Conservation (phyloP, 306 rosid species). For the Ammopiptanthus mongolicus region DNA sequence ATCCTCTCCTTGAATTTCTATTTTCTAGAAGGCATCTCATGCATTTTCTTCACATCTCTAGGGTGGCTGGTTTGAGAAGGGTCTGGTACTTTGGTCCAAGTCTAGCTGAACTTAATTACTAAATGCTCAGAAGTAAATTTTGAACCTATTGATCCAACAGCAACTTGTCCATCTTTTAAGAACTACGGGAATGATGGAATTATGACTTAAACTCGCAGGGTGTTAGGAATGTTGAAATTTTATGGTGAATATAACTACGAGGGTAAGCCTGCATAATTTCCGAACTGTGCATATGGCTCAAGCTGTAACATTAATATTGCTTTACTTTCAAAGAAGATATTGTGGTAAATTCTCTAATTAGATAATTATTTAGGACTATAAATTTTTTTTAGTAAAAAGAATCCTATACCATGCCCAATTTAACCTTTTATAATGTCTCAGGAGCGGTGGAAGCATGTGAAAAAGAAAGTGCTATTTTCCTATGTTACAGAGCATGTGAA, state of each 20-base stretch:
- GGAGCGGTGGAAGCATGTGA: constrained; percentile 42
- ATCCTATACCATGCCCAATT: not conserved
- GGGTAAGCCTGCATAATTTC: not conserved
- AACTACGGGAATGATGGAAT: not conserved
- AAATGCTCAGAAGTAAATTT: not conserved
- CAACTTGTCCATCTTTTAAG: not conserved
- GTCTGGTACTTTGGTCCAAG: not conserved
- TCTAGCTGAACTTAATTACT: not conserved
- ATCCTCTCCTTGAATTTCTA: not conserved
- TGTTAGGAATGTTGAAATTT: not conserved
- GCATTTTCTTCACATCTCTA: not conserved
- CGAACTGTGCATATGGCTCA: not conserved
- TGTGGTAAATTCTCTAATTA: not conserved
- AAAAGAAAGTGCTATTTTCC: constrained; percentile 35
- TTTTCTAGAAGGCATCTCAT: not conserved
- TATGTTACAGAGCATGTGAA: constrained; percentile 60
- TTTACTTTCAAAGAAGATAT: constrained; percentile 9
- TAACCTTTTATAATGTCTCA: constrained; percentile 24
- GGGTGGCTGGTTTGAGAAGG: not conserved
- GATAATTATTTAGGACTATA: not conserved
- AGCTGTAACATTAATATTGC: not conserved
- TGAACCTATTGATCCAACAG: not conserved
- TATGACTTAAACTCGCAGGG: not conserved
- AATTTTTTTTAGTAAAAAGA: not conserved
- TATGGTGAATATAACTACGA: not conserved